Evolutionary conservation across 768 basidiomycete genomes (phyloP), one percentile per base, ranked within the genome.

Genomic region (Pluteus cervinus): DNA sequence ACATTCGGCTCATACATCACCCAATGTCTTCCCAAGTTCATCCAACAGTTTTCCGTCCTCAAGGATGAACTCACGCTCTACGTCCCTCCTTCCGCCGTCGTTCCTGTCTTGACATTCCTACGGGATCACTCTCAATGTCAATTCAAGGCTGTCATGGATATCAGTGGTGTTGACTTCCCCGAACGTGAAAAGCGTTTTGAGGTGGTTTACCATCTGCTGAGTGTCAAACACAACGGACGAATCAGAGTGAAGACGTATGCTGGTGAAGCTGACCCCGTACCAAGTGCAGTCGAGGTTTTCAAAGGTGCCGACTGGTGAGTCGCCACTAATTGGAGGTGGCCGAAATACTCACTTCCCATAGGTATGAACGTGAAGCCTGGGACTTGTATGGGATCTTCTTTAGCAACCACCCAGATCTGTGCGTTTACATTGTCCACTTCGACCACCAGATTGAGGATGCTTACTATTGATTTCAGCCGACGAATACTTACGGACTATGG

Each of bases 401-500:
- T 71, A 79, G 79, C 44, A 85, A 80, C 33, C 96, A 99, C 62
- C 96, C 96, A 15, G 96, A 99, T 61, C 73, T 99, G 86, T 92
- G 55, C 51, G 88, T 76, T 12, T 22, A n/a, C 30, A 15, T 42
- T 29, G 14, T 29, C 20, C 7, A 9, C n/a, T 25, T 14, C 14
- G 12, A 10, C 29, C 20, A 24, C 22, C 12, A 29, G 39, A 12
- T 29, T 32, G 28, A 25, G 22, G 16, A 1, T 18, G 16, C 36
- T 41, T 25, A 24, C 36, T 50, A 10, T 48, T 41, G 34, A 41
- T 22, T 41, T 11, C 47, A 93, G 90, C 20, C 92, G 96, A 45
- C 88, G 96, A 37, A 92, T 99, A 60, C 70, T 99, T 52, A 99
- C 96, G 29, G 96, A 99, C 60, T 99, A 99, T 60, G 96, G 93